Base-by-base conservation (phyloP, 148 eudicot species). In the Heliosperma pusillum region DNA sequence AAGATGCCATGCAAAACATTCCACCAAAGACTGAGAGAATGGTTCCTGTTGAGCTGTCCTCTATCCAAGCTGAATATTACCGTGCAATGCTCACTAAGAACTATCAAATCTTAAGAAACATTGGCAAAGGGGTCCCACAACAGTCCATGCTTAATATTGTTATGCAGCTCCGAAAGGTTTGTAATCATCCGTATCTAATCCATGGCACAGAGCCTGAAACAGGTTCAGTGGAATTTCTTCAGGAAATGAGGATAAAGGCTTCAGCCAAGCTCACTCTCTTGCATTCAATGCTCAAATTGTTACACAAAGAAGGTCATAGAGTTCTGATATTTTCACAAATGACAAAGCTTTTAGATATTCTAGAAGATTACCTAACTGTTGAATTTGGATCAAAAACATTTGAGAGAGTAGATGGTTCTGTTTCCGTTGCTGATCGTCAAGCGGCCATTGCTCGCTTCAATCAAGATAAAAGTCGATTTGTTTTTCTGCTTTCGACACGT, bases 341-440 rank as follows among this genome's bases (percentile, higher is more conserved):
- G 99, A 96, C 99, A 33, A 96, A 92, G 84, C 93, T 96, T 73
- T 89, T 96, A 57, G 99, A 96, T 83, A 90, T 96, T 63, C 90
- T 96, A 55, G 99, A 96, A 85, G 99, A 96, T 86, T 96, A 96
- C 71, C 76, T 96, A 78, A 80, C 85, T 45, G 76, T 96, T 80
- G 97, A 96, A 84, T 96, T 89, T 83, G 99, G 99, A 70, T 88
- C 83, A n/a, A 91, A 89, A 80, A 81, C 91, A 27, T 96, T 88
- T 80, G 99, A 96, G 86, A 89, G 99, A 83, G 99, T 96, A 61
- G 99, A 96, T 83, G 99, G 99, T 6, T 96, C 99, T 70, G 99
- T 96, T 78, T 87, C 90, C 40, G 97, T 96, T 65, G 83, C 93
- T 66, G 97, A 92, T 73, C 92, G 99, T 26, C 99, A 96, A 81